phyloP scores from a whole-genome alignment of 2,329 filamentous ascomycete species.

The Cladosporium sp. region DNA sequence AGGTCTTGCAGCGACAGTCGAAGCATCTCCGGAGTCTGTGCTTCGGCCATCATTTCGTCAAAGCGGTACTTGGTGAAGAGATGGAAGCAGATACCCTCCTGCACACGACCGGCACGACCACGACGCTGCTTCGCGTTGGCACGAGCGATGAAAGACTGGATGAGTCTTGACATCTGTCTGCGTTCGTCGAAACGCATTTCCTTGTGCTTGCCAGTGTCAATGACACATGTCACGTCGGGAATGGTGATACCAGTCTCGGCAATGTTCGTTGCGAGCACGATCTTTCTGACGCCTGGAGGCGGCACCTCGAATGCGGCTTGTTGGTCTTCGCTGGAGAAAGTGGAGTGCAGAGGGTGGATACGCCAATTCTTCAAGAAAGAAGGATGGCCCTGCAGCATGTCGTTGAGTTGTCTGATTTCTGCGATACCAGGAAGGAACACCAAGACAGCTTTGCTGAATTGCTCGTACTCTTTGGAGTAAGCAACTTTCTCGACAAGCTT shows the following conservation, averaged over 20 bases:
- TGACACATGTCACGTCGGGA: constrained; percentile 92
- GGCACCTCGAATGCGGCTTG: constrained; percentile 87
- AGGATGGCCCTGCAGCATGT: constrained; percentile 72
- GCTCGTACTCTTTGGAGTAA: constrained; percentile 57
- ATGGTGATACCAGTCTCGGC: constrained; percentile 98
- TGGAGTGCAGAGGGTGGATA: constrained; percentile 86
- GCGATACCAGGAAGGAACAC: constrained; percentile 92
- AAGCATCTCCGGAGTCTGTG: constrained; percentile 95
- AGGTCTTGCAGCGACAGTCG: constrained; percentile 90
- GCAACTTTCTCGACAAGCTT: constrained; percentile 74
- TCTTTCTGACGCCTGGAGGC: constrained; percentile 76
- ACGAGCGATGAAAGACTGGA: constrained; percentile 91
- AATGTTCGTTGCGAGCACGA: constrained; percentile 95
- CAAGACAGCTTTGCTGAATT: constrained; percentile 85
- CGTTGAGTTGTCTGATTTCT: constrained; percentile 65
- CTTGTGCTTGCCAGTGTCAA: constrained; percentile 94
- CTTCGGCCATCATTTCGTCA: constrained; percentile 76
- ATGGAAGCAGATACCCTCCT: constrained; percentile 92
- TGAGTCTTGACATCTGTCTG: constrained; percentile 79
- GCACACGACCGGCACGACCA: constrained; percentile 90
- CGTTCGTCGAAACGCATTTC: constrained; percentile 97
- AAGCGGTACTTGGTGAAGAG: constrained; percentile 88
- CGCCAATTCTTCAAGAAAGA: constrained; percentile 74
- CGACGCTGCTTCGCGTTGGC: constrained; percentile 94
- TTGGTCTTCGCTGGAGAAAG: constrained; percentile 93